Base-by-base conservation (phyloP, 768 basidiomycete genomes). In the Mycena haematopus region DNA sequence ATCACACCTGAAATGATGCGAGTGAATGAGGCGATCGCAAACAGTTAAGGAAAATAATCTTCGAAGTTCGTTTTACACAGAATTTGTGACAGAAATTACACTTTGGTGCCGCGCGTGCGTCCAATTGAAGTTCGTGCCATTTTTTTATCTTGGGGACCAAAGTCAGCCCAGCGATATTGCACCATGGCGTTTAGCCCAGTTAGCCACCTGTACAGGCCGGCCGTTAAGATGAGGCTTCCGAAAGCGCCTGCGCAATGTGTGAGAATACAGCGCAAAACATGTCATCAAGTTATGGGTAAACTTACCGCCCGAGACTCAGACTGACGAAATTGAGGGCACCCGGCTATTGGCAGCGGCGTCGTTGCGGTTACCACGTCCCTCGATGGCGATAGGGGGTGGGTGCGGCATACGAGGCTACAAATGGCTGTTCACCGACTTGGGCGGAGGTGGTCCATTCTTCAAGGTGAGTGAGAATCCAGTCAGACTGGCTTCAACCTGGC, bases 131-230 rank as follows among this genome's bases (percentile, higher is more conserved):
- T n/a, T n/a, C n/a, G n/a, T n/a, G n/a, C n/a, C n/a, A n/a, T n/a
- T n/a, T n/a, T n/a, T n/a, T n/a, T n/a, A n/a, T n/a, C n/a, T n/a
- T n/a, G n/a, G n/a, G n/a, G n/a, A n/a, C n/a, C n/a, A n/a, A n/a
- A n/a, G n/a, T n/a, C n/a, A n/a, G n/a, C n/a, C n/a, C n/a, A n/a
- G n/a, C n/a, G n/a, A n/a, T n/a, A n/a, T n/a, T n/a, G n/a, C n/a
- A n/a, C n/a, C n/a, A n/a, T n/a, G n/a, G n/a, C n/a, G n/a, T n/a
- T n/a, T n/a, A n/a, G n/a, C n/a, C n/a, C n/a, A n/a, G n/a, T n/a
- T n/a, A n/a, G n/a, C 55, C 59, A 71, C 54, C 62, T 68, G 56
- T 71, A 71, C 22, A 71, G 45, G 17, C 70, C 70, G 14, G 67
- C 66, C 19, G 40, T 47, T 11, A 71, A 56, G 19, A n/a, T 64